Evolutionary conservation across 495 filamentous ascomycete genomes (phyloP).

Genomic region (Aspergillus steynii): DNA sequence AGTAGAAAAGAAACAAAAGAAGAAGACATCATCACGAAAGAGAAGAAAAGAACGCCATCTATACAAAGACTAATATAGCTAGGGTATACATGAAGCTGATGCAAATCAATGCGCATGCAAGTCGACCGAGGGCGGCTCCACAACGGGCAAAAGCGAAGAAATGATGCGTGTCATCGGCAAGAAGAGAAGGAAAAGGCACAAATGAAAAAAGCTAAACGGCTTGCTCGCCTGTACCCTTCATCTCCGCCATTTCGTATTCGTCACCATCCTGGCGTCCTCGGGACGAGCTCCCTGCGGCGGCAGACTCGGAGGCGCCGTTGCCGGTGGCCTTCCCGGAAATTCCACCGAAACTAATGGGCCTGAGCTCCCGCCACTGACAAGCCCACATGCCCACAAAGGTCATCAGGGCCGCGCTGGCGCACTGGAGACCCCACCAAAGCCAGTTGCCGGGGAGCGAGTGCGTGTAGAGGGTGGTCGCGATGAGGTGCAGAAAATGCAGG

Average conservation of each 20-base stretch:
- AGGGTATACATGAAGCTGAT: neutral
- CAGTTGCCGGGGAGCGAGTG: conserved; percentile 67
- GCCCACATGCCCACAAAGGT: conserved; percentile 79
- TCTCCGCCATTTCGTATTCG: conserved; percentile 80
- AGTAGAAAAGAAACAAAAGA: neutral
- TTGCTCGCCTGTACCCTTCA: conserved; percentile 50
- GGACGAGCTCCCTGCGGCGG: conserved; percentile 28
- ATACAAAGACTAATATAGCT: neutral
- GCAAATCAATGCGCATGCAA: neutral
- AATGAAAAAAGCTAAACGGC: conserved; percentile 31
- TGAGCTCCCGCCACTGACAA: conserved; percentile 85
- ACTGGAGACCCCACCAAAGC: conserved; percentile 88
- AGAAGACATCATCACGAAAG: neutral
- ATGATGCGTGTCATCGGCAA: neutral
- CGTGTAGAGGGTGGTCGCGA: conserved; percentile 75
- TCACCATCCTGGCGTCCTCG: conserved; percentile 49
- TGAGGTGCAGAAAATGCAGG: conserved; percentile 81
- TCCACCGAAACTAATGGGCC: conserved; percentile 85
- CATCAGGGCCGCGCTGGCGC: conserved; percentile 67
- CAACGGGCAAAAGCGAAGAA: too few species aligned
- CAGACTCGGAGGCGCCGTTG: conserved; percentile 21
- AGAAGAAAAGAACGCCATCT: neutral
- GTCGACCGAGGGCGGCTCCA: too few species aligned
- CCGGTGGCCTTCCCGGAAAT: conserved; percentile 28
- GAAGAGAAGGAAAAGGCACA: conserved; percentile 3